Conservation (phyloP, 352 stramenopile genomes). For the Albugo laibachii region DNA sequence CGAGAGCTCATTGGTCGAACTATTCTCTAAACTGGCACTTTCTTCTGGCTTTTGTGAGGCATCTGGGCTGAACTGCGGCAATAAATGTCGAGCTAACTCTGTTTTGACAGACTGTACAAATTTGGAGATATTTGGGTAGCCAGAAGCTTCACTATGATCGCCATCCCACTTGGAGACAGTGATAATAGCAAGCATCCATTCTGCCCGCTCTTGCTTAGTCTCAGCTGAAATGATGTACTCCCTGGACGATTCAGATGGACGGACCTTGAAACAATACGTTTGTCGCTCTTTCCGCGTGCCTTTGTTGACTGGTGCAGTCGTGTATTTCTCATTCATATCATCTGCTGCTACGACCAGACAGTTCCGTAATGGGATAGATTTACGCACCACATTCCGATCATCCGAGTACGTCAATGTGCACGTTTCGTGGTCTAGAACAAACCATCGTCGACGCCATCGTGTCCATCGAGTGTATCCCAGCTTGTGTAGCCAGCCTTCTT, state of each 20-base stretch:
- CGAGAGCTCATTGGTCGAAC: slow-evolving; percentile 25
- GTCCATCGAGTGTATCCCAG: slow-evolving; percentile 49
- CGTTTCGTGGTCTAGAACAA: slow-evolving; percentile 55
- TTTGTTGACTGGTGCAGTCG: slow-evolving; percentile 67
- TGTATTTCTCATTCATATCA: slow-evolving; percentile 78
- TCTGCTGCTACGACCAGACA: slow-evolving; percentile 52
- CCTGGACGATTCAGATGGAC: slow-evolving; percentile 44
- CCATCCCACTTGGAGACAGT: slow-evolving; percentile 47
- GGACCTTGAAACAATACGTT: slow-evolving; percentile 76
- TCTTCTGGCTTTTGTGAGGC: not conserved
- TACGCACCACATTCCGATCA: slow-evolving; percentile 32
- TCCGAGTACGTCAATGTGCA: slow-evolving; percentile 66
- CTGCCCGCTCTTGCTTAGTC: slow-evolving; percentile 77
- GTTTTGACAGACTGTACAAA: not conserved
- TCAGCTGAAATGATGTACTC: slow-evolving; percentile 73
- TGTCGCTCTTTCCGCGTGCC: slow-evolving; percentile 57
- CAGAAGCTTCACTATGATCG: slow-evolving; percentile 3
- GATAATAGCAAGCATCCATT: slow-evolving; percentile 76
- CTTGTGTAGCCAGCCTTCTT: slow-evolving; percentile 73
- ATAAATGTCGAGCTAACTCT: too few species aligned
- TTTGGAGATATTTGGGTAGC: slow-evolving; percentile 1
- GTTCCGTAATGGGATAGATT: slow-evolving; percentile 52
- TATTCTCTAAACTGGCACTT: not conserved
- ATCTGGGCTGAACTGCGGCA: too few species aligned
- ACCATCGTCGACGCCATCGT: slow-evolving; percentile 62